Percentiles rank a stretch among this genome's conserved stretches.
These are phyloP conservation scores for Panaeolus cyanescens DNA, from an alignment of 768 basidiomycete species.

Conservation along the genomic window DNA sequence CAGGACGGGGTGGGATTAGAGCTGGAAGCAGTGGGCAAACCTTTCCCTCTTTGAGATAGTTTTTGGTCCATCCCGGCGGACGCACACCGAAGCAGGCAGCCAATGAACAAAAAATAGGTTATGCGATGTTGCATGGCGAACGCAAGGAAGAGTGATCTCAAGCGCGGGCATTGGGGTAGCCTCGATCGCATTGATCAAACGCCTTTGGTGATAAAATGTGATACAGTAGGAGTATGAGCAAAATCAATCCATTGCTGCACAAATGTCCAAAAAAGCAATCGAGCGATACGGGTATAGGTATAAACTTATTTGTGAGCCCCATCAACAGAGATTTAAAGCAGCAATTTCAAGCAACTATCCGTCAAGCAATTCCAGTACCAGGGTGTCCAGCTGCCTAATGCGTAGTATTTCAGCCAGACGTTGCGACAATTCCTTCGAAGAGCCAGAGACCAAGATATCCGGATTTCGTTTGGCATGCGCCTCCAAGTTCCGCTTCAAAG, in stretches of 20 bases:
- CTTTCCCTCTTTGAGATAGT: too few relatives aligned
- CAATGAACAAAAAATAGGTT: too few relatives aligned
- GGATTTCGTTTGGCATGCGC: conserved; percentile 54
- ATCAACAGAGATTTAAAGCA: neutral
- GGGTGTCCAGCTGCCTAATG: conserved; percentile 48
- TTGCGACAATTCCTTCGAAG: conserved; percentile 48
- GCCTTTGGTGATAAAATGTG: neutral
- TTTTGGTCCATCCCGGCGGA: too few relatives aligned
- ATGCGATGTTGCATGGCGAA: too few relatives aligned
- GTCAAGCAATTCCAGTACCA: conserved; percentile 42
- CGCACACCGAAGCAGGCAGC: too few relatives aligned
- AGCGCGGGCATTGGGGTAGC: too few relatives aligned
- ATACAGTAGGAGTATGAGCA: neutral
- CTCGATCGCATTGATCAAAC: neutral
- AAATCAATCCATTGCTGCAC: neutral
- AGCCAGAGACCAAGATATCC: conserved; percentile 44
- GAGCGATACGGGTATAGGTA: neutral
- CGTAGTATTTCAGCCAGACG: conserved; percentile 48
- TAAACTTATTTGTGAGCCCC: neutral
- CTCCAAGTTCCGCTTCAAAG: conserved; percentile 56
- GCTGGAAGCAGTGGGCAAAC: too few relatives aligned
- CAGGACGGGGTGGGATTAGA: too few relatives aligned
- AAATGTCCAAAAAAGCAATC: neutral
- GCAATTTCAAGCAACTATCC: neutral
- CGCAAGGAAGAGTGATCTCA: too few relatives aligned